Evolutionary conservation across 352 stramenopile species (phyloP), one percentile per base, ranked within the genome.

Genomic region (Phytophthora sansomeana): DNA sequence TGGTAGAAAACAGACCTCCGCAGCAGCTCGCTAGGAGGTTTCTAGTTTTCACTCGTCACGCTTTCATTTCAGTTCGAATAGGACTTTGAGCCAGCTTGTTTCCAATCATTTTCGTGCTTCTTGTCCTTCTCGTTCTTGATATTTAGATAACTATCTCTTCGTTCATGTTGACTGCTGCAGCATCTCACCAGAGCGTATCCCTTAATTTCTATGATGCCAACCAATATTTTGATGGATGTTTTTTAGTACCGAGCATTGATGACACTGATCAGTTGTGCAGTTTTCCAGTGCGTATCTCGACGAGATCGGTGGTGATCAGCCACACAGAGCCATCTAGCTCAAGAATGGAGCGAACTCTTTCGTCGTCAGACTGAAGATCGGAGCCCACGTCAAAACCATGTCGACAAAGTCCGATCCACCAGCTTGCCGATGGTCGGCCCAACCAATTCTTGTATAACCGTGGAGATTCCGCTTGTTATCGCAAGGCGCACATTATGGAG

Each of bases 401-500:
- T 36, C 24, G 68, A 69, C 57, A 68, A 66, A 30, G 39, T 76
- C n/a, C 35, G 52, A 30, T 63, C 62, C 0, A 76, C 68, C 5
- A n/a, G n/a, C n/a, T n/a, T n/a, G n/a, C n/a, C n/a, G n/a, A n/a
- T n/a, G n/a, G n/a, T n/a, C n/a, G n/a, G n/a, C n/a, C n/a, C n/a
- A n/a, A n/a, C n/a, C n/a, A n/a, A n/a, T n/a, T n/a, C n/a, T n/a
- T n/a, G n/a, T n/a, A n/a, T n/a, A 56, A 67, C 63, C 56, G 19
- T 42, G 55, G 47, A 11, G 63, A 72, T 16, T 54, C 53, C 6
- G 69, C 63, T 14, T 74, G 63, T 19, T 77, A 65, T 43, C 63
- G 69, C 2, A 70, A 71, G 33, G 55, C 64, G 4, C 33, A 72
- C 30, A 60, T 78, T 11, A 75, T 78, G 70, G 44, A 72, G n/a